Base-by-base conservation (phyloP, 192 early-diverging fungal species). In the Gonapodya prolifera region DNA sequence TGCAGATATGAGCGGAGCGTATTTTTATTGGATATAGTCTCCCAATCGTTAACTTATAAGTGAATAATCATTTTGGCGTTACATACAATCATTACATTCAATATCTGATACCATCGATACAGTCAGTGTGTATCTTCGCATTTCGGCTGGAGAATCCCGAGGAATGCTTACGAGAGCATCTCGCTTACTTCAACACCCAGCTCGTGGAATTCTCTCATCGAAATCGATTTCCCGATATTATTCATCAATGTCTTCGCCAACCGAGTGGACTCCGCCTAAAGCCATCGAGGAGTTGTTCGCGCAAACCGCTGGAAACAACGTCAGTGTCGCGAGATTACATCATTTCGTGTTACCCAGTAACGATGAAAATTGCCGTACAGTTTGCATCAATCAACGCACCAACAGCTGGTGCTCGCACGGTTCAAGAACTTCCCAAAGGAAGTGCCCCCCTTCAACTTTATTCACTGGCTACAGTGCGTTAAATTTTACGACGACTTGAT, bases 381-480 rank as follows among this genome's bases (percentile, higher is more conserved):
- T 73, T 73, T 32, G 71, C 71, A 2, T 73, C 71, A 18, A 32
- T 73, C 16, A 73, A 73, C 31, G 71, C 71, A 13, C 71, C 71
- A 2, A 73, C 71, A 2, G 71, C 71, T 18, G 71, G 71, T 32
- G 71, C 71, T 8, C 18, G 71, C 2, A 32, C 18, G 16, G 28
- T 30, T 2, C 8, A 30, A 32, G 31, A 32, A 2, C 18, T 30
- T 8, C 71, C 71, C 18, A 29, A 2, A 8, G 71, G 71, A 32
- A 13, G 8, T 8, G 71, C 71, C 8, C 71, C 71, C 28, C 71
- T 73, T 18, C 71, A 73, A 29, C 71, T 73, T 8, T 73, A 73
- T 29, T 73, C 71, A 29, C 71, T 73, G 18, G 71, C 71, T 2
- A 73, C 71, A 29, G 28, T 61, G 23, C 8, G 45, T 61, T 61